Evolutionary conservation across 169 alveolate species (phyloP).

Genomic region (Eimeria acervulina): DNA sequence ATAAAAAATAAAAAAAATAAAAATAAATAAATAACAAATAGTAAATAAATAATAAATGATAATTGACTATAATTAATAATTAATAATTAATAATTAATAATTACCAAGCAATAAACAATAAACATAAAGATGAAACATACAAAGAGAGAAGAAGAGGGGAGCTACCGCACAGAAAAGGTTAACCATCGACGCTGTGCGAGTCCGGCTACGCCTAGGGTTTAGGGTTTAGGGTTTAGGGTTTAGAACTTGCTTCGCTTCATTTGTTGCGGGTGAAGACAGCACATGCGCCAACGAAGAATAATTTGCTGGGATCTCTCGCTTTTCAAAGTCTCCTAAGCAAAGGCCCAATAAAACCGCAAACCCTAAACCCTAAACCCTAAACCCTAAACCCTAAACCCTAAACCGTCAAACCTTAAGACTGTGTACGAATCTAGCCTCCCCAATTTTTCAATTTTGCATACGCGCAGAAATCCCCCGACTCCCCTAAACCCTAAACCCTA

Average conservation of each 20-base stretch:
- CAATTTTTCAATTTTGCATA: too few species aligned
- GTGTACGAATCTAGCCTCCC: too few species aligned
- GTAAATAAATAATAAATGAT: too few species aligned
- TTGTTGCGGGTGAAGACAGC: neutral
- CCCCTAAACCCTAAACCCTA: too few species aligned
- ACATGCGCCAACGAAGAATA: conserved; percentile 25
- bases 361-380: neutral
- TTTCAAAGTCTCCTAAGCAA: conserved; percentile 2
- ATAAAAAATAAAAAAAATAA: neutral
- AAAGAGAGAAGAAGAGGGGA: too few species aligned
- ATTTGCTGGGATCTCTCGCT: conserved; percentile 62
- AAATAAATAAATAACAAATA: neutral
- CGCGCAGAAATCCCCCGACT: too few species aligned
- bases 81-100: too few species aligned
- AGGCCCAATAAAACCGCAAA: too few species aligned
- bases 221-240: conserved; percentile 31
- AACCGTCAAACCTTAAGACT: neutral
- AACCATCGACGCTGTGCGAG: too few species aligned
- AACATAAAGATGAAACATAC: neutral
- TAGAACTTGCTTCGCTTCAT: neutral
- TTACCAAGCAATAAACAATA: neutral
- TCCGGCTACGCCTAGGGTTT: neutral
- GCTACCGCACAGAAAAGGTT: too few species aligned
- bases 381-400: conserved; percentile 32
- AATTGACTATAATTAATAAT: too few species aligned